Evolutionary conservation across 495 filamentous ascomycete species (phyloP).

Genomic region (Talaromyces stipitatus): DNA sequence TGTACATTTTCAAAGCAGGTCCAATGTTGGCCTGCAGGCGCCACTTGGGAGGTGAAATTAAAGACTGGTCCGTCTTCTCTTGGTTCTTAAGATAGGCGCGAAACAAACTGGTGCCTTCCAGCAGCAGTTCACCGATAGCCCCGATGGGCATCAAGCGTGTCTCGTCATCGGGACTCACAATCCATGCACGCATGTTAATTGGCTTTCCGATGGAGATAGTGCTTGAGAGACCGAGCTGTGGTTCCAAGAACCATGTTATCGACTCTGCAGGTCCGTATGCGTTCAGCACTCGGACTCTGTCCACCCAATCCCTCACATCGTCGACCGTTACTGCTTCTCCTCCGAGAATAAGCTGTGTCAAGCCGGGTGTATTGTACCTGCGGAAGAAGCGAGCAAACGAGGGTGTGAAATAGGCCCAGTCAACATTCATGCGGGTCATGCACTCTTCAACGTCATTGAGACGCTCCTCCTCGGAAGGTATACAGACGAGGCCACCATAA

Average conservation of each 20-base stretch:
- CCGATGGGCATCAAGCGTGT: constrained; percentile 41
- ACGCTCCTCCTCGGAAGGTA: constrained; percentile 39
- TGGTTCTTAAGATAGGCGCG: constrained; percentile 38
- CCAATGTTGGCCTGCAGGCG: no score
- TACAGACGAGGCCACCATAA: constrained; percentile 41
- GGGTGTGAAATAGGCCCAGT: constrained; percentile 22
- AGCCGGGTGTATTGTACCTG: neutral
- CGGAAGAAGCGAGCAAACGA: constrained; percentile 13
- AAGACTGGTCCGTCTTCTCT: constrained; percentile 27
- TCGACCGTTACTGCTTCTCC: constrained; percentile 14
- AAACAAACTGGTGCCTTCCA: constrained; percentile 43
- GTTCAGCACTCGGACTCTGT: constrained; percentile 13
- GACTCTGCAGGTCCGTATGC: constrained; percentile 25
- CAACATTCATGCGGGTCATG: constrained; percentile 19
- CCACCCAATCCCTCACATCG: constrained; percentile 12
- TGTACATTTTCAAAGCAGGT: no score
- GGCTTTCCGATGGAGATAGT: constrained; percentile 10
- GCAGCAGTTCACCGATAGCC: constrained; percentile 43
- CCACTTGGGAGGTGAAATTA: no score
- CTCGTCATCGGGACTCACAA: constrained; percentile 41
- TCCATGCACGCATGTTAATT: constrained; percentile 24
- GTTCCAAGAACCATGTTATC: constrained; percentile 10
- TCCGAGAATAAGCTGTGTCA: constrained; percentile 14
- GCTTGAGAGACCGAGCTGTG: neutral
- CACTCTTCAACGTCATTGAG: constrained; percentile 16